phyloP scores from a whole-genome alignment of 257 asterid species.

The Solanum chiquidenum region DNA sequence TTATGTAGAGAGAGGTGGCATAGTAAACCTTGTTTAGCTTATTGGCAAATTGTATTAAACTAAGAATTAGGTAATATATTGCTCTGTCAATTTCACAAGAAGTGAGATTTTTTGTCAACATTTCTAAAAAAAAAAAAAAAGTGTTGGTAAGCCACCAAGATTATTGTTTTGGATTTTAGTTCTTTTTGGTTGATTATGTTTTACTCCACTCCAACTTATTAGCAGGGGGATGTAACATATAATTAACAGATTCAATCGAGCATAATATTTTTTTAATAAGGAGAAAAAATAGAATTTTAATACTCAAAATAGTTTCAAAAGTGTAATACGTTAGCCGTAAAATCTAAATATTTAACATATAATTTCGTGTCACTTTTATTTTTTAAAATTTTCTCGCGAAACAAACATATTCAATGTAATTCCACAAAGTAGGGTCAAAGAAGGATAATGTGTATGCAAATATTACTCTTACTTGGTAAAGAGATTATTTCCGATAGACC shows the following conservation, averaged over 20 bases:
- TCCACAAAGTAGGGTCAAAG: too few species aligned
- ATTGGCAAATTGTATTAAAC: neutral
- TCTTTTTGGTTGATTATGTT: neutral
- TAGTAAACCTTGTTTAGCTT: neutral
- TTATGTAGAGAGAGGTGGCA: neutral
- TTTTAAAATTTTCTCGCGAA: too few species aligned
- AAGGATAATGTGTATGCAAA: too few species aligned
- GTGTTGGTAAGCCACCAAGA: conserved; percentile 3
- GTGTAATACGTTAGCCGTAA: neutral
- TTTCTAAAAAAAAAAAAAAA: neutral
- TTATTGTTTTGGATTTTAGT: neutral
- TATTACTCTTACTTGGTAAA: neutral
- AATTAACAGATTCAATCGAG: neutral
- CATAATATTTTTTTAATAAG: neutral
- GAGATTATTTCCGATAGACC: too few species aligned
- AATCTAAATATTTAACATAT: neutral
- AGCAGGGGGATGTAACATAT: neutral
- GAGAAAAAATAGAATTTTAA: too few species aligned
- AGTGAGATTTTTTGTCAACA: neutral
- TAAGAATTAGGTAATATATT: conserved; percentile 10
- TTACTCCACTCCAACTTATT: neutral
- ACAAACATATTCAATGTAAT: neutral
- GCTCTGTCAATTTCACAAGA: neutral
- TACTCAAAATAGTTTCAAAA: neutral
- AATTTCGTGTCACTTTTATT: neutral